Conservation (phyloP, 2,329 filamentous ascomycete genomes). For the Chrysoporthe austroafricana region DNA sequence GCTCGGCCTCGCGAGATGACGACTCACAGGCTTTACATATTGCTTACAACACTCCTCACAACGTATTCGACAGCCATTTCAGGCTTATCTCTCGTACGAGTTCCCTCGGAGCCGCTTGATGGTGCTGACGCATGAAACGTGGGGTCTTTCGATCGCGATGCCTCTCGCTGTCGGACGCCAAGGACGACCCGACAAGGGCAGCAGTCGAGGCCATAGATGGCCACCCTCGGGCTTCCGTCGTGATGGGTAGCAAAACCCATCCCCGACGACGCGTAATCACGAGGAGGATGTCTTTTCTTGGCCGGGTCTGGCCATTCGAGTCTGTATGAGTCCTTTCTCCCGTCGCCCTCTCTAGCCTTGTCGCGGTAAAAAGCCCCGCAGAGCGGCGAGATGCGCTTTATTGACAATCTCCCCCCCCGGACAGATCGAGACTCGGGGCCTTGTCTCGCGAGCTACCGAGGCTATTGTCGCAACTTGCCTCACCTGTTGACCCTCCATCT, state of each 20-base stretch:
- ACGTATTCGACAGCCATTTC: neutral
- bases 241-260: neutral
- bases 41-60: neutral
- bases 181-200: neutral
- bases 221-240: neutral
- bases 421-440: neutral
- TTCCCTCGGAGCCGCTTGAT: slow-evolving; percentile 8
- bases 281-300: neutral
- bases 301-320: neutral
- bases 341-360: neutral
- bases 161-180: neutral
- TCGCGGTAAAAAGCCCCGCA: neutral
- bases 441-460: slow-evolving; percentile 7
- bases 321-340: neutral
- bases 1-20: neutral
- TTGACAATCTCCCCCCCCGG: neutral
- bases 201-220: neutral
- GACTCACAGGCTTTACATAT: neutral
- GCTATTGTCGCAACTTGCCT: slow-evolving; percentile 5
- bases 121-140: neutral
- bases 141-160: neutral
- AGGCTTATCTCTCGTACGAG: slow-evolving; percentile 19
- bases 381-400: neutral
- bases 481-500: neutral
- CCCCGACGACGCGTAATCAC: slow-evolving; percentile 13